These are phyloP conservation scores for Crithidia fasciculata DNA, from an alignment of 208 protist species.

Conservation along the genomic window DNA sequence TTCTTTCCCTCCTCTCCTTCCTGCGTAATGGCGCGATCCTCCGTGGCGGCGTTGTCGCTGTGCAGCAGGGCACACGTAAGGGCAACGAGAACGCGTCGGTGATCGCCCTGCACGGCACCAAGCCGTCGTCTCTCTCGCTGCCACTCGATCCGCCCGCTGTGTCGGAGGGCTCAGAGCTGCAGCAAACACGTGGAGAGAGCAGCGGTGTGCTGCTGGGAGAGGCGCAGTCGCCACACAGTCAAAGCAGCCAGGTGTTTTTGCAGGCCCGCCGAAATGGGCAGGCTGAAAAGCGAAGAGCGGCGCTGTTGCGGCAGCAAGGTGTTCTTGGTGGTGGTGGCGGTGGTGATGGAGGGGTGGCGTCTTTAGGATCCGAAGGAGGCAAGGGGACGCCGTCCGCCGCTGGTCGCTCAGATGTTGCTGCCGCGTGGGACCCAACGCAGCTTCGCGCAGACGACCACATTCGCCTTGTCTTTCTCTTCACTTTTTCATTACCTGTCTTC, in stretches of 20 bases:
- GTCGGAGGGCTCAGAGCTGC: background rate
- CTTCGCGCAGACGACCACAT: constrained; percentile 21
- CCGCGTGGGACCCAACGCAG: constrained; percentile 24
- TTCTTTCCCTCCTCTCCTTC: constrained; percentile 44
- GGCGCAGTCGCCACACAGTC: constrained; percentile 5
- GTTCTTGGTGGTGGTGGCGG: background rate
- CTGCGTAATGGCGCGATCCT: constrained; percentile 33
- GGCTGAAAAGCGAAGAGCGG: background rate
- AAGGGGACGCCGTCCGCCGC: too few relatives aligned
- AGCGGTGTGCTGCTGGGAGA: background rate
- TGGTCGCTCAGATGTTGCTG: constrained; percentile 6
- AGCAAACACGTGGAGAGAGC: background rate
- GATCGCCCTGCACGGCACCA: background rate
- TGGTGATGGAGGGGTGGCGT: background rate
- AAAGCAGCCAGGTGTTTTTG: constrained; percentile 21
- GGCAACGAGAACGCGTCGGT: background rate
- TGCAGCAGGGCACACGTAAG: constrained; percentile 8
- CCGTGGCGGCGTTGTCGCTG: constrained; percentile 25
- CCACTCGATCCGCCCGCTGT: background rate
- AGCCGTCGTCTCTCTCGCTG: background rate
- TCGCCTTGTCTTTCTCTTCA: constrained; percentile 30
- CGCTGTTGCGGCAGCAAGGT: constrained; percentile 11
- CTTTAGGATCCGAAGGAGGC: background rate
- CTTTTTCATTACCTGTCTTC: constrained; percentile 14
- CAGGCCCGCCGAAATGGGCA: background rate